Base-by-base conservation (phyloP, 208 protist species). In the Acanthamoeba sp. region DNA sequence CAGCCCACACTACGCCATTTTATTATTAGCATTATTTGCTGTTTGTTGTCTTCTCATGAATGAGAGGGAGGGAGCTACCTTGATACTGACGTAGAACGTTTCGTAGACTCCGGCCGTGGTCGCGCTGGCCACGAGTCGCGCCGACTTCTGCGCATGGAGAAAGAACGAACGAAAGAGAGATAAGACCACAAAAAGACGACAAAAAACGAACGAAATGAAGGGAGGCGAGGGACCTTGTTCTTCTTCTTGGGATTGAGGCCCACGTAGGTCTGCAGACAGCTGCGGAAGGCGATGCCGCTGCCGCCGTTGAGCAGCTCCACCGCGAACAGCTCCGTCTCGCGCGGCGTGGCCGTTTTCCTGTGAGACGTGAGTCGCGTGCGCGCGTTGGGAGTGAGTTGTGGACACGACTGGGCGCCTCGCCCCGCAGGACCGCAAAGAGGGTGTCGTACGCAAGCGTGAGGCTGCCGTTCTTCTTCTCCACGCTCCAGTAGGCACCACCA, bases 401-500 rank as follows among this genome's bases (percentile, higher is more conserved):
- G 22, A n/a, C n/a, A n/a, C n/a, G n/a, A n/a, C n/a, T n/a, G n/a
- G n/a, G n/a, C n/a, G n/a, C n/a, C n/a, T n/a, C n/a, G 48, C 48
- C 48, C 16, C 48, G 16, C 48, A 55, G 6, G 48, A 55, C 48
- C 6, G 6, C 62, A 71, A 16, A 5, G 62, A 29, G 1, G 20
- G 40, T 20, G 32, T 32, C 38, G 52, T 87, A 87, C 78, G 34
- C 36, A 6, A 87, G 38, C 29, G 78, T 34, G 16, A 87, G 78
- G 78, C 78, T 87, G 78, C 78, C 78, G 52, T 87, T 38, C 52
- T 87, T 48, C 78, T 87, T 87, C 20, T 87, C 78, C 42, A 87
- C 78, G 78, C 78, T 87, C 78, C 78, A 87, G 78, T 87, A 87
- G 45, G 52, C n/a, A 32, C 78, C 78, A 32, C 34, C 32, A 7